Evolutionary conservation across 345 rosid genomes (phyloP).

Genomic region (Melastoma malabathricum): DNA sequence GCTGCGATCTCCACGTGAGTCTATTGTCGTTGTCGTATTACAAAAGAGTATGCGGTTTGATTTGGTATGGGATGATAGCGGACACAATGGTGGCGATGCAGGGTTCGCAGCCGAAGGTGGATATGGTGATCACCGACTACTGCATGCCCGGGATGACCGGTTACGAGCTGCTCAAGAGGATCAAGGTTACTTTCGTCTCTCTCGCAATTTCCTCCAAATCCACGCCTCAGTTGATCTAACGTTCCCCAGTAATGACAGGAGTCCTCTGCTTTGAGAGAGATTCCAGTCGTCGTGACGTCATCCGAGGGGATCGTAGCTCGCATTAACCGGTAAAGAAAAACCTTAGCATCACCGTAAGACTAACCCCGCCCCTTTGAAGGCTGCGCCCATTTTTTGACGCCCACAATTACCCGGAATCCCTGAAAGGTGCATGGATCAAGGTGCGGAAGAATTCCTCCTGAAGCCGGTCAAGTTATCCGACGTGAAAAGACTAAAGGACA

Average conservation of each 20-base stretch:
- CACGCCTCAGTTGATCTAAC: background rate
- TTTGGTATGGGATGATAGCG: background rate
- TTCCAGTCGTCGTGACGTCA: slow-evolving; percentile 91
- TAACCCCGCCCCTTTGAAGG: too few species aligned
- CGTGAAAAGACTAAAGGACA: slow-evolving; percentile 56
- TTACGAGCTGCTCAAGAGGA: slow-evolving; percentile 80
- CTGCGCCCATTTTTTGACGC: too few species aligned
- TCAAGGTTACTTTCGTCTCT: slow-evolving; percentile 39
- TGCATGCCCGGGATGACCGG: slow-evolving; percentile 99
- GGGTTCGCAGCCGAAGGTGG: slow-evolving; percentile 56
- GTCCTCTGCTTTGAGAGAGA: slow-evolving; percentile 55
- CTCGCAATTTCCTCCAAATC: background rate
- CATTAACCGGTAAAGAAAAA: slow-evolving; percentile 47
- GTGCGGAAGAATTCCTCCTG: slow-evolving; percentile 81
- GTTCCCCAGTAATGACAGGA: slow-evolving; percentile 29
- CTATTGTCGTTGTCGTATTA: too few species aligned
- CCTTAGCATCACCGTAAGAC: too few species aligned
- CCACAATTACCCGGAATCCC: background rate
- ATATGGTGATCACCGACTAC: slow-evolving; percentile 86
- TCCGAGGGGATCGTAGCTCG: slow-evolving; percentile 73
- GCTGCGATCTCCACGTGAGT: slow-evolving; percentile 9
- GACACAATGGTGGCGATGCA: background rate
- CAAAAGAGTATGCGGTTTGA: too few species aligned
- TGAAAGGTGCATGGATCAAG: slow-evolving; percentile 80
- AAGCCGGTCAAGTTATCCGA: slow-evolving; percentile 93